Evolutionary conservation across 1,284 basidiomycete genomes (phyloP), one percentile per base, ranked within the genome.

Genomic region (Marasmius sp.): DNA sequence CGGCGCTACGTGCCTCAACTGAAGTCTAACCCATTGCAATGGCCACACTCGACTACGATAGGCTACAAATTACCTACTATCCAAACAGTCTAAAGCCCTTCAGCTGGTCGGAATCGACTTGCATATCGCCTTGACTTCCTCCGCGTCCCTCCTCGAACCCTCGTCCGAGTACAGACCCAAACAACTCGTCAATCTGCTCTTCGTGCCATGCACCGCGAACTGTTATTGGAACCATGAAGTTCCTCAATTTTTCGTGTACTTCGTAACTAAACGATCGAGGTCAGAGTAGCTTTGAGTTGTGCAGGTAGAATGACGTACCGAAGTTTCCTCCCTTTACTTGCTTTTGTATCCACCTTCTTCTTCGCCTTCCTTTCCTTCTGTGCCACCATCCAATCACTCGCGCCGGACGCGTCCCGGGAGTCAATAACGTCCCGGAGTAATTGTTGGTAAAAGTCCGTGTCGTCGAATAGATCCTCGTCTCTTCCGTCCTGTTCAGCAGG

Each of bases 151-250:
- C 67, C 67, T 83, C 82, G 64, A 85, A 87, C 14, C 87, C 87
- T 69, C 80, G 85, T 2, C 94, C 94, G 37, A 98, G 81, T 57
- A 98, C 74, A 33, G 91, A 93, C 41, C 87, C 82, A 74, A 98
- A 97, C 57, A 97, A 75, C 72, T 97, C 95, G 71, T 97, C 95
- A 62, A 94, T 85, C 77, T 97, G 95, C 70, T 94, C 93, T 65
- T 97, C 94, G 65, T 95, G 92, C 95, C 95, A 98, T 60, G 77
- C 76, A 27, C 82, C 82, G 50, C 77, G 70, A 1, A 85, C 78
- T 6, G 87, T 85, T 5, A 95, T 86, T 10, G 95, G 95, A 1
- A 95, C 92, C 89, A 96, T 96, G 71, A 97, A 97, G 72, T 95
- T 94, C 71, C 93, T 91, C 47, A 96, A 77, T 77, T 97, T 97